Evolutionary conservation across 768 basidiomycete genomes (phyloP).

Genomic region (Calvatia gigantea): DNA sequence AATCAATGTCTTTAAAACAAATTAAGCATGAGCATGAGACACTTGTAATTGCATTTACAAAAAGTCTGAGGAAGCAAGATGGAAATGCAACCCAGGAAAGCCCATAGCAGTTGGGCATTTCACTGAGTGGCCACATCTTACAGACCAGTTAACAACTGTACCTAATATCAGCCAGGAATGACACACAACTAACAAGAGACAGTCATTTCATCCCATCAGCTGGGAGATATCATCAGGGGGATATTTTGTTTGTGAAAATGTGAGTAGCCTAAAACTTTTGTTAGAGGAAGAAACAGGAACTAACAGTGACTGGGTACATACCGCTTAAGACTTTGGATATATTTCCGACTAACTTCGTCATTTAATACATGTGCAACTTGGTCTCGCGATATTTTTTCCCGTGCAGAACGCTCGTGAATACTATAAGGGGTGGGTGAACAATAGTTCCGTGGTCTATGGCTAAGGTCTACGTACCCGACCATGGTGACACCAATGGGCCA

Average conservation of each 20-base stretch:
- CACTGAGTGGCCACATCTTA: too few relatives aligned
- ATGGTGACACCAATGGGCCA: slow-evolving; percentile 99
- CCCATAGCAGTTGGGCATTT: too few relatives aligned
- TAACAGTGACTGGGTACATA: slow-evolving; percentile 26
- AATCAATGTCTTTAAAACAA: too few relatives aligned
- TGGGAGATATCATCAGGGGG: slow-evolving; percentile 91
- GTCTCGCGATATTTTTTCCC: slow-evolving; percentile 96
- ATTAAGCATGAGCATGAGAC: too few relatives aligned
- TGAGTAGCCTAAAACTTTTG: slow-evolving; percentile 62
- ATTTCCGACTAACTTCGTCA: slow-evolving; percentile 98
- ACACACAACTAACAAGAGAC: too few relatives aligned
- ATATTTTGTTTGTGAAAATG: slow-evolving; percentile 95
- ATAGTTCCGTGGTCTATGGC: background rate
- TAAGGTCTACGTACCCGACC: slow-evolving; percentile 75
- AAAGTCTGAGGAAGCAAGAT: too few relatives aligned
- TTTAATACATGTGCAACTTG: slow-evolving; percentile 98
- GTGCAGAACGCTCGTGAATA: slow-evolving; percentile 96
- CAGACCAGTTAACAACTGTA: too few relatives aligned
- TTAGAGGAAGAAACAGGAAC: background rate
- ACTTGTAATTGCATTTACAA: too few relatives aligned
- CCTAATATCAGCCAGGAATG: too few relatives aligned
- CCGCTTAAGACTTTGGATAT: slow-evolving; percentile 97
- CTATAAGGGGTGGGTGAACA: slow-evolving; percentile 33
- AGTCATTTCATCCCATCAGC: slow-evolving; percentile 89
- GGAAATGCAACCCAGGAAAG: too few relatives aligned